A percentile compares a stretch with the other conserved stretches of the same genome.
Conservation (phyloP, 2,329 filamentous ascomycete species). For the Diaporthe sp. region DNA sequence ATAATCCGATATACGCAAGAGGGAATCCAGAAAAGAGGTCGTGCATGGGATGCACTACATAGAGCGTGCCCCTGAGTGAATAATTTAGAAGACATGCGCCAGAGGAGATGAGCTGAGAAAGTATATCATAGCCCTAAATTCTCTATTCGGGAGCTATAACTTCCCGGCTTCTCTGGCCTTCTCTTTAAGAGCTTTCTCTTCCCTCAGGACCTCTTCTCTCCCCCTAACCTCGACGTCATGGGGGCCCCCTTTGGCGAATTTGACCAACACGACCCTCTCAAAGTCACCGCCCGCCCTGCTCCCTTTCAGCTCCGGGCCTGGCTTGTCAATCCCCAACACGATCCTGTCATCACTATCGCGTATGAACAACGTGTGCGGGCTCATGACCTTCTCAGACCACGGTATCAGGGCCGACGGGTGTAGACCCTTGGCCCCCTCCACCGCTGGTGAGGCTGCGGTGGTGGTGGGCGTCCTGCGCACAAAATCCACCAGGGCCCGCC, state of each 20-base stretch:
- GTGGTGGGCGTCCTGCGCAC: conserved; percentile 57
- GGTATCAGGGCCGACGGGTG: conserved; percentile 61
- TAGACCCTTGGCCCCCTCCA: conserved; percentile 50
- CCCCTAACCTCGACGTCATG: conserved; percentile 65
- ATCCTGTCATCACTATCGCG: conserved; percentile 59
- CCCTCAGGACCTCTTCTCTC: conserved; percentile 63
- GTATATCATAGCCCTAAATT: not conserved
- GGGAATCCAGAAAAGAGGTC: not conserved
- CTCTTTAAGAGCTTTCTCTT: conserved; percentile 57
- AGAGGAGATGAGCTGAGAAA: too few relatives aligned
- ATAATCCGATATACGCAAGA: not conserved
- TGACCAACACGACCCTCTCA: conserved; percentile 71
- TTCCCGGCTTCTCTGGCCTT: conserved; percentile 41
- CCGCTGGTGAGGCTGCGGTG: too few relatives aligned
- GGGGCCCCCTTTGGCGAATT: conserved; percentile 65
- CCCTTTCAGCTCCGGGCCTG: conserved; percentile 67
- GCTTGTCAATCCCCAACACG: conserved; percentile 70
- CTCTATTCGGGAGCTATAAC: conserved; percentile 15
- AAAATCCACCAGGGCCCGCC: conserved; percentile 67
- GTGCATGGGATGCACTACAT: not conserved
- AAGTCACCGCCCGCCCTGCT: conserved; percentile 67
- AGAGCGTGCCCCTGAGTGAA: not conserved
- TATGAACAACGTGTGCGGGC: conserved; percentile 63
- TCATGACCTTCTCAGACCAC: conserved; percentile 74
- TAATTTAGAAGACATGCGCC: too few relatives aligned